Evolutionary conservation across 164 flowering plant species (phyloP).

Genomic region (Kalanchoe fedtschenkoi): DNA sequence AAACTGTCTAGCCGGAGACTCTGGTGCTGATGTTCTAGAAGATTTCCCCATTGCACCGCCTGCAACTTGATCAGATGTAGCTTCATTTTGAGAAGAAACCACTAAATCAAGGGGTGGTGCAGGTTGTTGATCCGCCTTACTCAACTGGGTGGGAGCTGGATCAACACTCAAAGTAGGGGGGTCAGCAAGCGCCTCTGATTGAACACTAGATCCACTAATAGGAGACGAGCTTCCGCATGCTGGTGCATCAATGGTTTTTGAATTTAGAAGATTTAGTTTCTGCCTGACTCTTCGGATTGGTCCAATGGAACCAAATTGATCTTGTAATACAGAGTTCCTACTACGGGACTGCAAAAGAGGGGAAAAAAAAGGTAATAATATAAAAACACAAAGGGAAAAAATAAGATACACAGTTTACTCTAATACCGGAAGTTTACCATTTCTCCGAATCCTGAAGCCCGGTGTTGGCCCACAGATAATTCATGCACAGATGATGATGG

Average conservation of each 20-base stretch:
- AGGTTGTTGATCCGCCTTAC: background rate
- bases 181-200: background rate
- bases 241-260: background rate
- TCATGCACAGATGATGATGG: conserved; percentile 1
- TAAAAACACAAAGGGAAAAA: background rate
- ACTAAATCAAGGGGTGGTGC: background rate
- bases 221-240: background rate
- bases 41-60: background rate
- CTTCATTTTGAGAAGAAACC: background rate
- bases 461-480: background rate
- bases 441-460: background rate
- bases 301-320: conserved; percentile 6
- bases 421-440: background rate
- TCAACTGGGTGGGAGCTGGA: background rate
- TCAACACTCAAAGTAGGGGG: background rate
- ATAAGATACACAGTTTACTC: background rate
- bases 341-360: background rate
- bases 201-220: background rate
- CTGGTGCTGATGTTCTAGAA: background rate
- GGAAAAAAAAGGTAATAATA: background rate
- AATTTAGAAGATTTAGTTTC: background rate
- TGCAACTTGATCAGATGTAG: background rate
- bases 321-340: conserved; percentile 4
- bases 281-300: conserved; percentile 6
- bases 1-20: background rate